Conservation (phyloP, 495 filamentous ascomycete species). For the Aspergillus sclerotioniger region DNA sequence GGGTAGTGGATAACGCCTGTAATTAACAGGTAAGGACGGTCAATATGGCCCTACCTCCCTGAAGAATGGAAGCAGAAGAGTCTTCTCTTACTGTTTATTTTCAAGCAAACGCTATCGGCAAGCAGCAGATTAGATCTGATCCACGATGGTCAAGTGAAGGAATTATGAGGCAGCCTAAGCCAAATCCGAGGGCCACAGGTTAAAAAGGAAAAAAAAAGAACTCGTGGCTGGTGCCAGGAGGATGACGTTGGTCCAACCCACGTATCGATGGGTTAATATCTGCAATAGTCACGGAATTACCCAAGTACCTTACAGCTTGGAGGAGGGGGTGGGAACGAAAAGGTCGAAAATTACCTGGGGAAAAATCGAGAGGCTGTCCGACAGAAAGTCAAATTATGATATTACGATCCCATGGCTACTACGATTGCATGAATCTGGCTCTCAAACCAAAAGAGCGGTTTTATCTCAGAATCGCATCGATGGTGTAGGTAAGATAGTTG, state of each 20-base stretch:
- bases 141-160: not conserved
- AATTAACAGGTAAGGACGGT: not conserved
- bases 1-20: not conserved
- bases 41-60: not conserved
- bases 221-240: slow-evolving; percentile 13
- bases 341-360: not conserved
- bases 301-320: not conserved
- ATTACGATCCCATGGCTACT: no score
- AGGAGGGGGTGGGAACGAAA: not conserved
- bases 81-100: not conserved
- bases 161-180: not conserved
- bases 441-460: no score
- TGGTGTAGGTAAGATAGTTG: no score
- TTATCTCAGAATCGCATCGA: no score
- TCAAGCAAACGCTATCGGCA: no score
- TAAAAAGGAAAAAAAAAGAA: slow-evolving; percentile 7
- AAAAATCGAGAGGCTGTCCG: not conserved
- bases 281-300: not conserved
- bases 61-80: not conserved
- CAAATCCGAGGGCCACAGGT: slow-evolving; percentile 2
- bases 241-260: slow-evolving; percentile 18
- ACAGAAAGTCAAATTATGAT: not conserved
- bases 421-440: no score
- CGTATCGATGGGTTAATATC: slow-evolving; percentile 3
- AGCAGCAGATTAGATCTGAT: no score